Evolutionary conservation across 805 yeast species (phyloP).

Genomic region (Jamesozyma spencerorum): DNA sequence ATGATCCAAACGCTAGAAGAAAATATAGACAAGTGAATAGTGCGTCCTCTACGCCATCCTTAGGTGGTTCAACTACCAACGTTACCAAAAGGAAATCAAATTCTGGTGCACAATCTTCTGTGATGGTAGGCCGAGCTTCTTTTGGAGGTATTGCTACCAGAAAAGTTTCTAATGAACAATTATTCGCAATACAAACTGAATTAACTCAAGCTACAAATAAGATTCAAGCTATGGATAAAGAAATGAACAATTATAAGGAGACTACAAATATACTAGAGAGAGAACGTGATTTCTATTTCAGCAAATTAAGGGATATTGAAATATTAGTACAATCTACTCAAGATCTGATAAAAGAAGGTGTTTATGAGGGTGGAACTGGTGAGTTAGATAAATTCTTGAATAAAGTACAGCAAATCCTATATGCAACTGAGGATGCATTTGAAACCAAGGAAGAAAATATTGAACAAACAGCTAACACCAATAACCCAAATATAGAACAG

Average conservation of each 20-base stretch:
- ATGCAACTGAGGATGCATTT: slow-evolving; percentile 78
- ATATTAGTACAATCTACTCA: slow-evolving; percentile 58
- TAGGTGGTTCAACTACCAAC: slow-evolving; percentile 9
- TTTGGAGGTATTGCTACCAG: slow-evolving; percentile 21
- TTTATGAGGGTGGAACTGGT: slow-evolving; percentile 25
- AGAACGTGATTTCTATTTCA: slow-evolving; percentile 85
- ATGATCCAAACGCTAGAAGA: slow-evolving; percentile 61
- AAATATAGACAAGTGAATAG: slow-evolving; percentile 26
- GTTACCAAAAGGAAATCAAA: slow-evolving; percentile 21
- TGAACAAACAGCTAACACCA: neutral
- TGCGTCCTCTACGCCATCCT: slow-evolving; percentile 1
- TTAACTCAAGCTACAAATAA: slow-evolving; percentile 37
- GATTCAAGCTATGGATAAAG: slow-evolving; percentile 32
- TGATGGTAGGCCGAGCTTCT: slow-evolving; percentile 11
- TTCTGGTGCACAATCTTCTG: slow-evolving; percentile 1
- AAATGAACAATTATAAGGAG: slow-evolving; percentile 46
- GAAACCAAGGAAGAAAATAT: slow-evolving; percentile 38
- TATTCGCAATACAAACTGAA: slow-evolving; percentile 34
- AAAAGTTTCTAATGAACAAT: slow-evolving; percentile 22
- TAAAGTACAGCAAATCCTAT: slow-evolving; percentile 67
- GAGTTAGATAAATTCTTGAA: slow-evolving; percentile 38
- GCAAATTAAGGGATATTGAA: slow-evolving; percentile 83
- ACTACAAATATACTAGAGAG: slow-evolving; percentile 61
- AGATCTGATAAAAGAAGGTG: slow-evolving; percentile 41
- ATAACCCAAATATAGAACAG: neutral